Evolutionary conservation across 192 early-diverging fungal genomes (phyloP), one percentile per base, ranked within the genome.

Genomic region (Entomortierella parvispora): DNA sequence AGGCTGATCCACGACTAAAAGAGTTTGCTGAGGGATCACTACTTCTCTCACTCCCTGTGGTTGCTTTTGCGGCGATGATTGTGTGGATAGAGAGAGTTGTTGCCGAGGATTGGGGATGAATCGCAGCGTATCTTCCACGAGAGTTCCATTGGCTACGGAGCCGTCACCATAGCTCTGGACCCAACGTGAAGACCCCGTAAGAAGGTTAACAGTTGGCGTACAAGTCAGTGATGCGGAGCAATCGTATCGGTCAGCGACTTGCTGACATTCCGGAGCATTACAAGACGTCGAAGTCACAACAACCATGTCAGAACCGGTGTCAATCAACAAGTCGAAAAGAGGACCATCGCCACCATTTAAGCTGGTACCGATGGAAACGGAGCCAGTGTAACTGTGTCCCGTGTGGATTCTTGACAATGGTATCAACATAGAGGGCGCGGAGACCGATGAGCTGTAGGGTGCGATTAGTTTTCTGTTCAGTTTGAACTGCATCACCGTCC

Each of bases 281-380:
- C 60, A 57, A 8, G 33, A 0, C 0, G 46, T 37, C 4, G 74
- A 77, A 12, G 61, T 68, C 14, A 77, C 65, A 1, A 68, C 74
- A 4, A 62, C 32, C 29, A 77, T 46, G 29, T 68, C 74, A 2
- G 74, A 77, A 9, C 74, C 74, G 0, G 74, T 77, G 43, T 77
- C 74, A 11, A 77, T 22, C 1, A 77, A 43, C 31, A 77, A 44
- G n/a, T 77, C 50, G 56, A 77, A 68, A 1, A 65, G 18, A 8
- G 31, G 54, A 17, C 63, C 42, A 42, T 37, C 20, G 46, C 29
- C 9, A 2, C 0, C 6, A n/a, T 14, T 49, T 25, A 29, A 0
- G 18, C 6, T 42, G 4, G 65, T 77, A 20, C 74, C 74, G 26
- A 77, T 58, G 1, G 65, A 63, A 43, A 77, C 51, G 0, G 45